Evolutionary conservation across 805 yeast species (phyloP), one percentile per base, ranked within the genome.

Genomic region (Wilhelminamyces savonicus): DNA sequence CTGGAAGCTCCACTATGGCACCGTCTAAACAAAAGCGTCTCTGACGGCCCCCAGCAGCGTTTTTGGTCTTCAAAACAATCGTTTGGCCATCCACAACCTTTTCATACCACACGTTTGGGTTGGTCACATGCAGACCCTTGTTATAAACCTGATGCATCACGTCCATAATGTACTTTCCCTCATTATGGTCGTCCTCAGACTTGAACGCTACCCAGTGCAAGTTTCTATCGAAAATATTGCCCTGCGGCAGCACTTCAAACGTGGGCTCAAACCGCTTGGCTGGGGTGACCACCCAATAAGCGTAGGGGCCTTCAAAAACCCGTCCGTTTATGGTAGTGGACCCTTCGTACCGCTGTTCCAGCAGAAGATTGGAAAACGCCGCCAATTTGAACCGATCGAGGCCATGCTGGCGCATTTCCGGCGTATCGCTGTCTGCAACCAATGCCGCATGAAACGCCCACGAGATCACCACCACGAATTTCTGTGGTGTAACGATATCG

Each of bases 371-470:
- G 8, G 60, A 45, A 17, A 51, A 48, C 0, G 87, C 94, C 0
- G 95, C 95, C 21, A 74, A 54, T 35, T 68, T 59, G 53, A 88
- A 88, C 31, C 95, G 57, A 24, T 74, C 74, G 5, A 63, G 45
- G 2, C 95, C 96, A 36, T 68, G 60, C 28, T 64, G 63, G 17
- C 87, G 63, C 50, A 81, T 56, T 41, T 79, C 81, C 0, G 79
- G 76, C 0, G 77, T 65, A 40, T 85, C 90, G 30, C 88, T 75
- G 33, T 81, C 81, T 18, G 88, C 88, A 2, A 88, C 87, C 28
- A 88, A 54, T 3, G 87, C 74, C 2, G 96, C 86, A 54, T 88
- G 97, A 39, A 86, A 73, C 0, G 81, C 94, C 84, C 94, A 78
- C 0, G 95, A 82, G 0, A 76, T 65, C 7, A 87, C 94, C 2